Conservation (phyloP, 2,329 filamentous ascomycete species). For the Aspergillus awamori region DNA sequence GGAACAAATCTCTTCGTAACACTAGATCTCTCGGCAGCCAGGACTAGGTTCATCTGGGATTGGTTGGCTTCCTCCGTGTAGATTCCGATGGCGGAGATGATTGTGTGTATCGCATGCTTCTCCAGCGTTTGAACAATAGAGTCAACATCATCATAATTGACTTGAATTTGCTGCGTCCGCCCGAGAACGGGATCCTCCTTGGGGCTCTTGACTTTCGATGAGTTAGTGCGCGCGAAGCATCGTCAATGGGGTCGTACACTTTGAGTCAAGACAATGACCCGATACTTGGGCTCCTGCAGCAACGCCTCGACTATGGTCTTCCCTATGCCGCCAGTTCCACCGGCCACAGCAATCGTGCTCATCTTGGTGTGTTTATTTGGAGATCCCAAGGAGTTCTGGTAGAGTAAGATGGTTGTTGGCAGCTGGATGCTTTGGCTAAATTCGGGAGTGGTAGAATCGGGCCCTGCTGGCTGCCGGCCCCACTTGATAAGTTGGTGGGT, state of each 20-base stretch:
- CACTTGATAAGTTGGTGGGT: too few relatives aligned
- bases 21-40: conserved; percentile 45
- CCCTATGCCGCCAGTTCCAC: conserved; percentile 52
- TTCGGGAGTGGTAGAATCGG: too few relatives aligned
- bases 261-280: conserved; percentile 48
- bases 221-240: background rate
- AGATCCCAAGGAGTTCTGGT: background rate
- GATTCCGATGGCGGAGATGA: conserved; percentile 49
- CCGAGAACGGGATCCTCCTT: conserved; percentile 11
- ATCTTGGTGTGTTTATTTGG: conserved; percentile 26
- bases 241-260: conserved; percentile 33
- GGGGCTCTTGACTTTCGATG: background rate
- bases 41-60: conserved; percentile 49
- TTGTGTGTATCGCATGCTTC: conserved; percentile 47
- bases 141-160: conserved; percentile 40
- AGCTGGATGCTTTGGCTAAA: too few relatives aligned
- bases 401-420: background rate
- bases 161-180: conserved; percentile 23
- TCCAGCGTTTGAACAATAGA: conserved; percentile 33
- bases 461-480: too few relatives aligned
- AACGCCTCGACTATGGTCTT: conserved; percentile 52
- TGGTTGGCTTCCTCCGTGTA: conserved; percentile 31
- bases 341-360: conserved; percentile 51
- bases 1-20: conserved; percentile 48
- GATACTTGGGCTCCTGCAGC: conserved; percentile 33